Base-by-base conservation (phyloP, 306 rosid species). In the Cotoneaster glaucophyllus region DNA sequence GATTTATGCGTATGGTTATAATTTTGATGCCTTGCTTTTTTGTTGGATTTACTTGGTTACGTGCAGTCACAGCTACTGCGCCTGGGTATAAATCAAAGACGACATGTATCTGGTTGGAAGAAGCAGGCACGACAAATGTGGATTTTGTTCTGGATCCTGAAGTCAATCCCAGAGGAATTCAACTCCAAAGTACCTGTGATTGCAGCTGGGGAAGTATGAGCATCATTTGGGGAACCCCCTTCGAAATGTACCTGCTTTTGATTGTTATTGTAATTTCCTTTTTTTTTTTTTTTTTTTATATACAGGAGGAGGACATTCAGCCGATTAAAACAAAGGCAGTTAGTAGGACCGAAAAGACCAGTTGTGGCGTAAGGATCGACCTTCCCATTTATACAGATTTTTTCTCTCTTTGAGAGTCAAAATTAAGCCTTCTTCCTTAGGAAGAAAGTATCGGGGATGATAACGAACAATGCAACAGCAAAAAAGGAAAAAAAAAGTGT, bases 101-200 rank as follows among this genome's bases (percentile, higher is more conserved):
- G 19, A 95, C 97, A 8, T 24, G 82, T 73, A 85, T 92, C 82
- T 90, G 90, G 96, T 79, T 95, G 74, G 91, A 89, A 56, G 90
- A 83, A 66, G 89, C 91, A 70, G 86, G 89, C 13, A 74, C 73
- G 82, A 79, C 71, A 81, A 82, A 94, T 3, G 77, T 88, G 79
- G 97, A 95, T 90, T 95, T 95, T 84, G 86, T 92, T 83, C 97
- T 95, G 39, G 91, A 92, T 43, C 92, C 90, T 63, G 87, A 88
- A 78, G 80, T 81, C 58, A 39, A 65, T 58, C 44, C 67, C 76
- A 71, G 79, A 72, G 88, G 87, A 65, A 76, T 77, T 64, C 67
- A 81, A 71, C 78, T 83, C 21, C 85, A 48, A 70, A 86, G 85
- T 76, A 67, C 78, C 62, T 76, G 81, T 70, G 96, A 85, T 59